These are phyloP conservation scores for Globisporangium nagaii DNA, from an alignment of 352 stramenopile genomes.

Conservation along the genomic window DNA sequence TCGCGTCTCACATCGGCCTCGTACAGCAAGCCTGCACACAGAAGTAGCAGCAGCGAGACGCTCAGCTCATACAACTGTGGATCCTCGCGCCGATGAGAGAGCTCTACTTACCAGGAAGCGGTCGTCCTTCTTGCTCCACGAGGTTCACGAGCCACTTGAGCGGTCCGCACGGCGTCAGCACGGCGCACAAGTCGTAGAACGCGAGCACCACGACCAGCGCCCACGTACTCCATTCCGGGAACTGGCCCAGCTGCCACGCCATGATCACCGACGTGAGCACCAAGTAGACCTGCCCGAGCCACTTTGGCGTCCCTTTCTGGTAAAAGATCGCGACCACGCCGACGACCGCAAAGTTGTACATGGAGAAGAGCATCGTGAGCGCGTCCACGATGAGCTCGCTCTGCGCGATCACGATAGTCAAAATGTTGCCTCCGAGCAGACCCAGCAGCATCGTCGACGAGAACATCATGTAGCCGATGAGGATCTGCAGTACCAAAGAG, in stretches of 20 bases:
- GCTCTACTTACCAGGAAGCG: constrained; percentile 76
- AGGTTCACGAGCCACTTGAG: constrained; percentile 95
- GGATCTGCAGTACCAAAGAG: constrained; percentile 25
- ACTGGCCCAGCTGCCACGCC: constrained; percentile 96
- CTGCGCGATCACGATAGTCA: constrained; percentile 62
- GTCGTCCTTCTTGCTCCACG: constrained; percentile 87
- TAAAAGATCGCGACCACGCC: constrained; percentile 89
- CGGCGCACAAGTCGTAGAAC: constrained; percentile 98
- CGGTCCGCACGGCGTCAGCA: constrained; percentile 98
- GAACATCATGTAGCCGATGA: constrained; percentile 89
- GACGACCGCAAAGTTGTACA: constrained; percentile 91
- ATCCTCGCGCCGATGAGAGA: neutral
- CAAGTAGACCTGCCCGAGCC: constrained; percentile 93
- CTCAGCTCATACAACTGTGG: neutral
- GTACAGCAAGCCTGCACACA: constrained; percentile 52
- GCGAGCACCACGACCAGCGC: constrained; percentile 92
- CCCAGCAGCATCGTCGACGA: constrained; percentile 84
- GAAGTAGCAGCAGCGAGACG: neutral
- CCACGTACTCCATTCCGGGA: constrained; percentile 94
- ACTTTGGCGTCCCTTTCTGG: constrained; percentile 73
- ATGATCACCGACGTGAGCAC: constrained; percentile 97
- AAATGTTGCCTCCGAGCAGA: constrained; percentile 81
- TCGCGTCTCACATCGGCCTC: constrained; percentile 60
- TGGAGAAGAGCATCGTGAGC: constrained; percentile 65
- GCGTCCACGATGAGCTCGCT: constrained; percentile 58